These are phyloP conservation scores for Boletus vermiculosoides DNA, from an alignment of 768 basidiomycete species.

Conservation along the genomic window DNA sequence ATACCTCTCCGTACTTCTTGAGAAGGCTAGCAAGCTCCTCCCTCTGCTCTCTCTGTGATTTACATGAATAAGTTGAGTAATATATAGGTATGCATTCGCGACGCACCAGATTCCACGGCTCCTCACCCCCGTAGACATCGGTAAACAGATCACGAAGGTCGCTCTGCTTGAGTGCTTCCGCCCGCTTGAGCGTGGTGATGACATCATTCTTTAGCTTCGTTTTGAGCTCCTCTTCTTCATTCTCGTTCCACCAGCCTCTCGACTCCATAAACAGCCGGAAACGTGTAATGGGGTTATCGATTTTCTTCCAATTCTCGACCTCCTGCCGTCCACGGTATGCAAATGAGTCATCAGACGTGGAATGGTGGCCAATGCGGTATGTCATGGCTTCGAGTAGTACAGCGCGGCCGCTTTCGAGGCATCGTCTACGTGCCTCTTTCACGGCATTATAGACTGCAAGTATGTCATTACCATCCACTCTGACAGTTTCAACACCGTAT, in stretches of 20 bases:
- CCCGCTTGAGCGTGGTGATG: constrained; percentile 72
- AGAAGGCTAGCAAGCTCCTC: constrained; percentile 72
- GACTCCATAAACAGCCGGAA: constrained; percentile 86
- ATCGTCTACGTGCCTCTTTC: constrained; percentile 66
- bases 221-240: constrained; percentile 72
- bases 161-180: constrained; percentile 65
- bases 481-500: constrained; percentile 87
- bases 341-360: constrained; percentile 93
- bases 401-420: constrained; percentile 75
- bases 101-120: constrained; percentile 82
- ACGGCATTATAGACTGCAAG: constrained; percentile 78
- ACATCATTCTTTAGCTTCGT: constrained; percentile 68
- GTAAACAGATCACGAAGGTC: constrained; percentile 81
- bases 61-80: background rate
- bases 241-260: constrained; percentile 78
- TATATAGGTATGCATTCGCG: background rate
- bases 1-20: constrained; percentile 81
- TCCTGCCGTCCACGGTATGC: constrained; percentile 88
- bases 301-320: constrained; percentile 87
- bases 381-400: constrained; percentile 90
- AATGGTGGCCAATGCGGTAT: constrained; percentile 93
- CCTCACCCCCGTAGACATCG: constrained; percentile 84
- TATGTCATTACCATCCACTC: constrained; percentile 93
- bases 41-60: constrained; percentile 71
- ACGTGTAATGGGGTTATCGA: constrained; percentile 85